Evolutionary conservation across 83 land plant genomes (phyloP).

Genomic region (Diphasiastrum complanatum): DNA sequence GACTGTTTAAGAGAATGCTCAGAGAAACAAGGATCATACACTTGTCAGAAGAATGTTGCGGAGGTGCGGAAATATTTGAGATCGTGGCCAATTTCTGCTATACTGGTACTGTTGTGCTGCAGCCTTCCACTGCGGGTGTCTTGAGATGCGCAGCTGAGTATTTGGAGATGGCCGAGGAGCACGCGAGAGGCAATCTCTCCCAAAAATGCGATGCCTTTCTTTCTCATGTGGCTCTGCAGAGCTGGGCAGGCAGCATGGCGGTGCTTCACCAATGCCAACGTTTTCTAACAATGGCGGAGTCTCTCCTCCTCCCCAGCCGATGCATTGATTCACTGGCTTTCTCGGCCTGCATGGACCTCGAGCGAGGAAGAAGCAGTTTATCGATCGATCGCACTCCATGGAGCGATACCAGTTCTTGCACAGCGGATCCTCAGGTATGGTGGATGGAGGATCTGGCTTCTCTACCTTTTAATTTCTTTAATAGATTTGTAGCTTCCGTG

Average conservation of each 20-base stretch:
- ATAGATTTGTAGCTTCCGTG: not conserved
- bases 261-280: slow-evolving; percentile 5
- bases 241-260: slow-evolving; percentile 1
- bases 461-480: slow-evolving; percentile 9
- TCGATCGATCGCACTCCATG: too few relatives aligned
- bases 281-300: not conserved
- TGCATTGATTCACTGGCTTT: not conserved
- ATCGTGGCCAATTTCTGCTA: slow-evolving; percentile 9
- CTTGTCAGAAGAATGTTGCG: not conserved
- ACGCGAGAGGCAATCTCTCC: slow-evolving; percentile 3
- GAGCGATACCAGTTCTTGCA: not conserved
- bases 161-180: slow-evolving; percentile 11
- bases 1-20: not conserved
- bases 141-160: slow-evolving; percentile 5
- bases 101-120: not conserved
- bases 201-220: not conserved
- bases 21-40: not conserved
- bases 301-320: not conserved
- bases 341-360: not conserved
- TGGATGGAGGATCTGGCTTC: not conserved
- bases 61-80: slow-evolving; percentile 6
- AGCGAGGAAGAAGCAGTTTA: too few relatives aligned
- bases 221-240: not conserved
- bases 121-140: not conserved
- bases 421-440: not conserved